Evolutionary conservation across 2,329 filamentous ascomycete genomes (phyloP).

Genomic region (Colletotrichum liriopes): DNA sequence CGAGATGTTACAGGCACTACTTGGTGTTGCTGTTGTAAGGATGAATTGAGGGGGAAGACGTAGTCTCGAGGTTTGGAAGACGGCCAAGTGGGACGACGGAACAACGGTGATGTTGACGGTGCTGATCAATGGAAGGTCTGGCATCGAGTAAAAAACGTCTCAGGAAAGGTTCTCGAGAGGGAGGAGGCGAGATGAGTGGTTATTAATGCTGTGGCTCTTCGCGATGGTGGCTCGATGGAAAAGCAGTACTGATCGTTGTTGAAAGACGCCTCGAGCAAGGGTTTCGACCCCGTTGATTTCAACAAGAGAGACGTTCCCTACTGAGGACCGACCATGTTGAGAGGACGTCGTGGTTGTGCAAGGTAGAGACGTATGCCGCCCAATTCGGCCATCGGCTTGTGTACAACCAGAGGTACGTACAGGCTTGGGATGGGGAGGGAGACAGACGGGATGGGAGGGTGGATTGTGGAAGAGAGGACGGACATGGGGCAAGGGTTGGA

Average conservation of each 20-base stretch:
- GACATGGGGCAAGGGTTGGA: background rate
- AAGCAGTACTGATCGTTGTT: slow-evolving; percentile 13
- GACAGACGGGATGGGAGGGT: slow-evolving; percentile 14
- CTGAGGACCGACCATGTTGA: slow-evolving; percentile 23
- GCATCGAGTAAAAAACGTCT: slow-evolving; percentile 20
- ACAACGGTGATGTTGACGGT: background rate
- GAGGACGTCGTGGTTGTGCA: slow-evolving; percentile 25
- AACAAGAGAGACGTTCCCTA: slow-evolving; percentile 16
- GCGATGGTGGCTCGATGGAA: slow-evolving; percentile 21
- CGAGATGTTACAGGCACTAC: slow-evolving; percentile 13
- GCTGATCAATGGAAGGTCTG: background rate
- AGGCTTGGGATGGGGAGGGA: slow-evolving; percentile 7
- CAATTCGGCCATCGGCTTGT: slow-evolving; percentile 15
- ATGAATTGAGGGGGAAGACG: slow-evolving; percentile 3
- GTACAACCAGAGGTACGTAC: slow-evolving; percentile 30
- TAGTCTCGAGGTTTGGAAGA: slow-evolving; percentile 17
- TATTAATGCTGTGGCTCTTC: slow-evolving; percentile 34
- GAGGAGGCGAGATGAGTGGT: slow-evolving; percentile 4
- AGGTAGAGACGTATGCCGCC: slow-evolving; percentile 27
- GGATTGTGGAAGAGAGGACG: slow-evolving; percentile 10
- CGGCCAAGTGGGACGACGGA: slow-evolving; percentile 9
- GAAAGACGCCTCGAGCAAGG: slow-evolving; percentile 32
- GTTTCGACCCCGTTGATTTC: slow-evolving; percentile 35
- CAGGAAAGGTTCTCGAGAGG: slow-evolving; percentile 3
- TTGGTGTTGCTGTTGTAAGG: slow-evolving; percentile 17